These are phyloP conservation scores for Ganoderma lucidum DNA, from an alignment of 1,284 basidiomycete species.

Conservation along the genomic window DNA sequence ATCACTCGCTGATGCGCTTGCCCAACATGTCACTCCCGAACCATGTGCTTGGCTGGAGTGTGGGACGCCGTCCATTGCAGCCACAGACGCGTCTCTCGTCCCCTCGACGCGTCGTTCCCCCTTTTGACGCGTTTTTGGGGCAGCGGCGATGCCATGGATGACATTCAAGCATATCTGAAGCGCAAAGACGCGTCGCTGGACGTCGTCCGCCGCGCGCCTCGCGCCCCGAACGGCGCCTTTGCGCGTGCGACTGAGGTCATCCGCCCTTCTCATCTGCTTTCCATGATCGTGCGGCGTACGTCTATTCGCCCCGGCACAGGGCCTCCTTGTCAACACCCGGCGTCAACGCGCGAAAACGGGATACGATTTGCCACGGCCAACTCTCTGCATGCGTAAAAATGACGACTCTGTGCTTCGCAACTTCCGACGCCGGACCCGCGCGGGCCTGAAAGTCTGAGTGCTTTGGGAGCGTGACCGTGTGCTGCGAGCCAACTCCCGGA, in stretches of 20 bases:
- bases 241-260: slow-evolving; percentile 21
- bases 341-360: slow-evolving; percentile 5
- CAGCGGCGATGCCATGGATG: neutral
- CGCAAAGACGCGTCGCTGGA: slow-evolving; percentile 20
- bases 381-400: slow-evolving; percentile 9
- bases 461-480: neutral
- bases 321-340: slow-evolving; percentile 10
- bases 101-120: slow-evolving; percentile 27
- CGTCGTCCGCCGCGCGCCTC: slow-evolving; percentile 18
- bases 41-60: slow-evolving; percentile 27
- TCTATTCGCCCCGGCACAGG: slow-evolving; percentile 16
- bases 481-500: neutral
- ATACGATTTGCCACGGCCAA: slow-evolving; percentile 4
- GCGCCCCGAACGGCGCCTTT: slow-evolving; percentile 12
- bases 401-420: slow-evolving; percentile 18
- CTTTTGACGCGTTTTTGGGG: slow-evolving; percentile 19
- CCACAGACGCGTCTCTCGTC: slow-evolving; percentile 34
- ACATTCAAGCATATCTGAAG: neutral
- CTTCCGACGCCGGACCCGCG: slow-evolving; percentile 20
- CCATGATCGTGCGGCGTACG: slow-evolving; percentile 22
- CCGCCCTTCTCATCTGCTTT: slow-evolving; percentile 18
- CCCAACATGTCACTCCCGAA: slow-evolving; percentile 25
- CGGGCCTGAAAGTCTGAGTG: slow-evolving; percentile 11
- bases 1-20: slow-evolving; percentile 31
- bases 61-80: slow-evolving; percentile 26